phyloP scores from a whole-genome alignment of 805 yeast genomes.

The Candida namnaoensis region DNA sequence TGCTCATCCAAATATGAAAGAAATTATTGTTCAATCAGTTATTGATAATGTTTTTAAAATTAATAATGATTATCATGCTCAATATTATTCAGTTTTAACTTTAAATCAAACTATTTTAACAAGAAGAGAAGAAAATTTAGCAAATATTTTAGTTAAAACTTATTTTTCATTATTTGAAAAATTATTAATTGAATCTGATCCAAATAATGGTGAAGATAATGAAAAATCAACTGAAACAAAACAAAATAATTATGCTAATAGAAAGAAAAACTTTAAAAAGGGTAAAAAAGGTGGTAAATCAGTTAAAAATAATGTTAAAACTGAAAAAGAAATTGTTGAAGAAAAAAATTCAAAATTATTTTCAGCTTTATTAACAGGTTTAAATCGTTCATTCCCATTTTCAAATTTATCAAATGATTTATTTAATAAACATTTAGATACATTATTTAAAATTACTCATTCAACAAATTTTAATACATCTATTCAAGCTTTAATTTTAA shows the following conservation, averaged over 20 bases:
- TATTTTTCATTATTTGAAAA: conserved; percentile 85
- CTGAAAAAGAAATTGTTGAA: conserved; percentile 55
- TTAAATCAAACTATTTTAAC: conserved; percentile 89
- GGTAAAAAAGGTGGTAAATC: conserved; percentile 88
- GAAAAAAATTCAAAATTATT: conserved; percentile 82
- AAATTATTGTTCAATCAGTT: conserved; percentile 68
- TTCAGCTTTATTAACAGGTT: conserved; percentile 87
- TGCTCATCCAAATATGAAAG: conserved; percentile 93
- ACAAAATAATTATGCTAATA: conserved; percentile 45
- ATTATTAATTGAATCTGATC: conserved; percentile 61
- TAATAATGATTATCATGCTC: conserved; percentile 75
- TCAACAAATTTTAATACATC: conserved; percentile 91
- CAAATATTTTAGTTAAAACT: conserved; percentile 74
- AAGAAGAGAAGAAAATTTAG: conserved; percentile 66
- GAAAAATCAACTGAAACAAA: conserved; percentile 19
- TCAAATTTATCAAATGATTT: conserved; percentile 64
- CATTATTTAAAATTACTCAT: conserved; percentile 85
- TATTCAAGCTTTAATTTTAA: conserved; percentile 81
- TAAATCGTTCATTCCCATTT: conserved; percentile 94
- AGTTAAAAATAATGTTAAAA: conserved; percentile 45
- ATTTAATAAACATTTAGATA: conserved; percentile 70
- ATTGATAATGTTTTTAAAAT: conserved; percentile 73
- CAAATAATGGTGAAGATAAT: conserved; percentile 30
- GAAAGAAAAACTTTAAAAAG: conserved; percentile 69
- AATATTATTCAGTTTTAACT: conserved; percentile 81